phyloP scores from a whole-genome alignment of 1,284 basidiomycete genomes.

The Spongiforma sp. region DNA sequence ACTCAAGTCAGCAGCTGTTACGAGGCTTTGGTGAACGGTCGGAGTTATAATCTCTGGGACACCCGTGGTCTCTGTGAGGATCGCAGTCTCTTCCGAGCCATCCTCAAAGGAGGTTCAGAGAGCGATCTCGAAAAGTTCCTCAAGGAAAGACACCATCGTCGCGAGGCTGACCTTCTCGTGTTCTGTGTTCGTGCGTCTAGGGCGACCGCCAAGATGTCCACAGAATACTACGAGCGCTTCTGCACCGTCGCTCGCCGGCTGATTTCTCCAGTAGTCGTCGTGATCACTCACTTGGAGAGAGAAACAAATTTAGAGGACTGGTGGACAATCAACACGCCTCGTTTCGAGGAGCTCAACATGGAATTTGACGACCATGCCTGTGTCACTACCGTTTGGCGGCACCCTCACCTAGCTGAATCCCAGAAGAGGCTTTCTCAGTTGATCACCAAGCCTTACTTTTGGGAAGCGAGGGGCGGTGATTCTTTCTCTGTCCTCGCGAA shows the following conservation, averaged over 20 bases:
- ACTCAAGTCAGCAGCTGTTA: constrained; percentile 25
- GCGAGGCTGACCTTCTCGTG: constrained; percentile 35
- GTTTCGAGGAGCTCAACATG: constrained; percentile 16
- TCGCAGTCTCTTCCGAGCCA: constrained; percentile 3
- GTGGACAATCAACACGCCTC: constrained; percentile 28
- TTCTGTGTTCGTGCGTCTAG: constrained; percentile 33
- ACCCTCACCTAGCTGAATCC: too few species aligned
- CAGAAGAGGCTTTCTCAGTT: too few species aligned
- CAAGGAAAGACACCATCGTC: constrained; percentile 19
- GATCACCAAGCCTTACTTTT: too few species aligned
- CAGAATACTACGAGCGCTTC: constrained; percentile 31
- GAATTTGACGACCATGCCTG: too few species aligned
- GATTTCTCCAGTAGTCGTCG: constrained; percentile 31
- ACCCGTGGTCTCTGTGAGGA: constrained; percentile 35
- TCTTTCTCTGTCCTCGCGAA: too few species aligned
- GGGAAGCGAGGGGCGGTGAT: too few species aligned
- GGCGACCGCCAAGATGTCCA: constrained; percentile 14
- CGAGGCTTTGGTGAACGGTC: constrained; percentile 11
- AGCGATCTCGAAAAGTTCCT: constrained; percentile 28
- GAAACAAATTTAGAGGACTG: constrained; percentile 29
- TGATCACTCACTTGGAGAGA: constrained; percentile 30
- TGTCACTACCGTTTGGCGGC: too few species aligned
- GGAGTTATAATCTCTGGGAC: constrained; percentile 30
- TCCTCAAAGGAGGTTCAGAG: constrained; percentile 19
- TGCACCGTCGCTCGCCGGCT: constrained; percentile 27